phyloP scores from a whole-genome alignment of 2,329 filamentous ascomycete species.

The Pseudopyricularia cyperi region DNA sequence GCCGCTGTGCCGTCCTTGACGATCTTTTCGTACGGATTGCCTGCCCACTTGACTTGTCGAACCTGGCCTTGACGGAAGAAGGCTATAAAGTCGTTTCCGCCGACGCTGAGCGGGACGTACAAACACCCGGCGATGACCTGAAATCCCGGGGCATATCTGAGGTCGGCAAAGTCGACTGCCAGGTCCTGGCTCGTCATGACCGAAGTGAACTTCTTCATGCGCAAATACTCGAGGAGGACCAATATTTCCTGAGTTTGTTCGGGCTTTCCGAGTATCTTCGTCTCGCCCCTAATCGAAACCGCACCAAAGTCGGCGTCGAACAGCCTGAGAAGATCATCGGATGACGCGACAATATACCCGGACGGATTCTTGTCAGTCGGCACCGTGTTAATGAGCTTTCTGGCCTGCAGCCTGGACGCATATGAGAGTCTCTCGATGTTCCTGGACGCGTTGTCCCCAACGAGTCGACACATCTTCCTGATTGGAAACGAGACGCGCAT shows the following conservation, averaged over 20 bases:
- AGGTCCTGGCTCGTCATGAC: conserved; percentile 72
- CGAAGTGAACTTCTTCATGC: conserved; percentile 59
- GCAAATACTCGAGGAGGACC: conserved; percentile 73
- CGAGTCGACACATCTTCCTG: conserved; percentile 78
- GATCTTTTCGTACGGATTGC: conserved; percentile 72
- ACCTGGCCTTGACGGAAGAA: conserved; percentile 73
- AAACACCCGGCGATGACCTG: conserved; percentile 64
- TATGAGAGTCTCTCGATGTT: conserved; percentile 85
- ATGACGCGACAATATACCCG: conserved; percentile 82
- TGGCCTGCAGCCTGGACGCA: conserved; percentile 68
- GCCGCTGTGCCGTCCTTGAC: conserved; percentile 58
- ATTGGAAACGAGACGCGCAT: conserved; percentile 92
- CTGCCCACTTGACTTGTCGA: conserved; percentile 73
- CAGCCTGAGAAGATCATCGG: conserved; percentile 68
- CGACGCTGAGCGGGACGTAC: conserved; percentile 65
- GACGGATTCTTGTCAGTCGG: conserved; percentile 72
- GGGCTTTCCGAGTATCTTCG: conserved; percentile 66
- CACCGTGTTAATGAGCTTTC: conserved; percentile 78
- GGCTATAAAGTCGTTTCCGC: conserved; percentile 74
- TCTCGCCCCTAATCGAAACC: conserved; percentile 75
- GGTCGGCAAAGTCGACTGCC: conserved; percentile 62
- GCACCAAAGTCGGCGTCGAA: conserved; percentile 84
- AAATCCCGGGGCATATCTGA: conserved; percentile 70
- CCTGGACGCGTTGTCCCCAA: conserved; percentile 73
- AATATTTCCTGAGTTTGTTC: conserved; percentile 72